Conservation (phyloP, 257 asterid genomes). For the Plantago elongata region DNA sequence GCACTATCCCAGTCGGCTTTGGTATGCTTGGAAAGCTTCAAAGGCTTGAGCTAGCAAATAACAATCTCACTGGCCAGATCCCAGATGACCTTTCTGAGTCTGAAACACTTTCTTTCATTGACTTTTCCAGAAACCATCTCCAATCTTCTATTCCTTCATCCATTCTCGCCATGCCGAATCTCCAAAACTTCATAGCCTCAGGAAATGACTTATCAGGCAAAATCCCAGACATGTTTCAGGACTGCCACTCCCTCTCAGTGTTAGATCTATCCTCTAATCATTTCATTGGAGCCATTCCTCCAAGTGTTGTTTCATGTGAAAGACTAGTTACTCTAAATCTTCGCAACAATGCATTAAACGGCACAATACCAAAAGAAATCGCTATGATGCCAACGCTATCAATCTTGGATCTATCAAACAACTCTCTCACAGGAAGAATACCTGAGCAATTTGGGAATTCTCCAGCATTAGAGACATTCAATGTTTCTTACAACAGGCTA, state of each 20-base stretch:
- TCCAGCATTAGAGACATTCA: constrained; percentile 63
- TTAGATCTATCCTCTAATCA: constrained; percentile 40
- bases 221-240: constrained; percentile 40
- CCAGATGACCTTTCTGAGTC: constrained; percentile 42
- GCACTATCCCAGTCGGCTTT: constrained; percentile 40
- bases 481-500: constrained; percentile 57
- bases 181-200: constrained; percentile 36
- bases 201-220: constrained; percentile 32
- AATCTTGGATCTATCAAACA: constrained; percentile 65
- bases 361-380: constrained; percentile 50
- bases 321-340: constrained; percentile 34
- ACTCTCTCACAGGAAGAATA: constrained; percentile 62
- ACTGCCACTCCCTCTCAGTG: constrained; percentile 27
- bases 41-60: constrained; percentile 37
- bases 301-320: constrained; percentile 37
- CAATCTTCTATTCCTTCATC: constrained; percentile 33
- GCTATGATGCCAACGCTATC: constrained; percentile 60
- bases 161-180: constrained; percentile 37
- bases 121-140: constrained; percentile 42
- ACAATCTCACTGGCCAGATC: constrained; percentile 43
- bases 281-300: constrained; percentile 39
- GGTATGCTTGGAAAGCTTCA: constrained; percentile 33
- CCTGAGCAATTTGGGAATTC: constrained; percentile 70
- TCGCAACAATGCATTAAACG: constrained; percentile 31
- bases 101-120: constrained; percentile 37